These are phyloP conservation scores for Tuber indicum DNA, from an alignment of 495 filamentous ascomycete species.

Conservation along the genomic window DNA sequence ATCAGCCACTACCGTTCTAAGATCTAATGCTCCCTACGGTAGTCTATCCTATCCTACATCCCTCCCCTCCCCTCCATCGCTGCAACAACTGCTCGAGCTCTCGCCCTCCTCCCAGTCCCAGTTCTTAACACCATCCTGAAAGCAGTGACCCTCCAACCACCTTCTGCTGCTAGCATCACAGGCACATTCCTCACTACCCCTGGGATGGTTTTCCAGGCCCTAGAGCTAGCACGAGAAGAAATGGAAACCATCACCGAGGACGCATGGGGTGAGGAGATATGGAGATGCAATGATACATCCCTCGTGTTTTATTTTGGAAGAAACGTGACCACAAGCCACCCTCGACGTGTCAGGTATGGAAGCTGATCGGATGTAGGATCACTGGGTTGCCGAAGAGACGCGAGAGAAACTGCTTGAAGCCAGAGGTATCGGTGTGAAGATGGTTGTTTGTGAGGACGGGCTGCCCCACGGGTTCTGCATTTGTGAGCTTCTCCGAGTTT, in stretches of 20 bases:
- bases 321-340: constrained; percentile 27
- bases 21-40: constrained; percentile 19
- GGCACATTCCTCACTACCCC: constrained; percentile 56
- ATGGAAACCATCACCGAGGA: constrained; percentile 69
- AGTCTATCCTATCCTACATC: constrained; percentile 47
- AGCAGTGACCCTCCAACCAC: constrained; percentile 51
- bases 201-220: constrained; percentile 61
- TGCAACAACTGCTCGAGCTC: constrained; percentile 48
- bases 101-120: constrained; percentile 40
- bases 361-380: constrained; percentile 48
- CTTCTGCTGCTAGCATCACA: constrained; percentile 56
- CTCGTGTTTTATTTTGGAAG: constrained; percentile 75
- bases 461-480: constrained; percentile 80
- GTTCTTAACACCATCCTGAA: constrained; percentile 48
- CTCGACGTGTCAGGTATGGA: not conserved
- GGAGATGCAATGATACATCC: constrained; percentile 51
- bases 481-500: constrained; percentile 48
- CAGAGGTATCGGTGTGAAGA: constrained; percentile 49
- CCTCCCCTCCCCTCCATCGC: constrained; percentile 53
- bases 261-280: constrained; percentile 71
- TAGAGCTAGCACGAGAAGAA: constrained; percentile 70
- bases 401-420: constrained; percentile 65
- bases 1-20: not conserved
- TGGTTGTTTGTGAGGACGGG: constrained; percentile 66
- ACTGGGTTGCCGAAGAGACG: constrained; percentile 74